Conservation (phyloP, 2,329 filamentous ascomycete species). For the Fusarium sp. region DNA sequence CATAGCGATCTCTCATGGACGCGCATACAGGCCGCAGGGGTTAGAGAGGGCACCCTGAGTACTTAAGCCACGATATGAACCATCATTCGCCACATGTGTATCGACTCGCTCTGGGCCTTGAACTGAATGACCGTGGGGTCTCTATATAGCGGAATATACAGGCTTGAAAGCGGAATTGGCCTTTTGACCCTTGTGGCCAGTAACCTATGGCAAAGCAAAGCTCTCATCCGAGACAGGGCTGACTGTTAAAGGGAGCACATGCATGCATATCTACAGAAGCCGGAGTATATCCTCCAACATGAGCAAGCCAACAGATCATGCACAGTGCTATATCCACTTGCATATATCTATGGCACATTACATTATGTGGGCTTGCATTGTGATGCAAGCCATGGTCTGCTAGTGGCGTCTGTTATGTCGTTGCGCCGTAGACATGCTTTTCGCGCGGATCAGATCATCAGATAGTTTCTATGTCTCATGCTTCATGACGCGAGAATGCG, state of each 20-base stretch:
- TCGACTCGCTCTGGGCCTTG: too few species aligned
- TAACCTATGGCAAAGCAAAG: neutral
- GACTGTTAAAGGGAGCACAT: neutral
- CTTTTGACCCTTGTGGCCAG: too few species aligned
- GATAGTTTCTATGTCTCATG: neutral
- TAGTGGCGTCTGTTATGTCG: neutral
- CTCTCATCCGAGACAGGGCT: constrained; percentile 1
- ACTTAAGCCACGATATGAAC: too few species aligned
- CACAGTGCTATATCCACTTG: neutral
- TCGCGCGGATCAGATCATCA: neutral
- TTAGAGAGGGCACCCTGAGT: too few species aligned
- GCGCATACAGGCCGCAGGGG: too few species aligned
- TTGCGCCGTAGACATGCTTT: neutral
- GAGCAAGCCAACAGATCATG: neutral
- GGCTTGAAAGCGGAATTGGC: too few species aligned
- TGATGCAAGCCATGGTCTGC: neutral
- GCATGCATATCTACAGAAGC: neutral
- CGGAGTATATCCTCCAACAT: neutral
- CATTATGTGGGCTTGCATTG: neutral
- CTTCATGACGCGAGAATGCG: neutral
- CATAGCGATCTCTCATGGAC: neutral
- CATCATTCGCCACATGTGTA: too few species aligned
- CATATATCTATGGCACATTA: neutral
- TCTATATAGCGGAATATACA: too few species aligned
- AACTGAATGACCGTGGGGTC: too few species aligned